These are phyloP conservation scores for Tylopilus subfusipes DNA, from an alignment of 768 basidiomycete genomes.

Conservation along the genomic window DNA sequence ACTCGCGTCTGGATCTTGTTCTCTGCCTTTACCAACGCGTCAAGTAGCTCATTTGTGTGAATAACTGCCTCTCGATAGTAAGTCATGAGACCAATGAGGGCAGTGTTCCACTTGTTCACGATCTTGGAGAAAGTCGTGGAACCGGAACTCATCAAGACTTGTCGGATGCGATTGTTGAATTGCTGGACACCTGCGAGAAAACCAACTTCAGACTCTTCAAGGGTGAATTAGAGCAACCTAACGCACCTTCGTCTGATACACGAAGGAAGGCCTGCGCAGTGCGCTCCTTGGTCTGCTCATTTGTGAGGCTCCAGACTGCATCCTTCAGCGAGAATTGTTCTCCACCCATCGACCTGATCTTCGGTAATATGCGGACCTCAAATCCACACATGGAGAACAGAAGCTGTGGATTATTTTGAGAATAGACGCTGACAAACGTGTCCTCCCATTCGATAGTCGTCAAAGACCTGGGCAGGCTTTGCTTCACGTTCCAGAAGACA, in stretches of 20 bases:
- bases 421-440: slow-evolving; percentile 95
- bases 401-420: slow-evolving; percentile 95
- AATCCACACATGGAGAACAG: slow-evolving; percentile 99
- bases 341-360: slow-evolving; percentile 91
- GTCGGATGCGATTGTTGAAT: slow-evolving; percentile 96
- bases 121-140: slow-evolving; percentile 99
- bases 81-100: slow-evolving; percentile 93
- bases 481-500: slow-evolving; percentile 99
- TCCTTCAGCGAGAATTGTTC: slow-evolving; percentile 97
- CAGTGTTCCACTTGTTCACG: slow-evolving; percentile 97
- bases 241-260: slow-evolving; percentile 86
- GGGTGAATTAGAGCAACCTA: not conserved
- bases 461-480: slow-evolving; percentile 88
- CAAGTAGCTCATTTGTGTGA: slow-evolving; percentile 94
- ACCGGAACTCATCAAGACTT: slow-evolving; percentile 97
- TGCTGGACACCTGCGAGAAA: slow-evolving; percentile 70
- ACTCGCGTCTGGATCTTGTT: slow-evolving; percentile 99
- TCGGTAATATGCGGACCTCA: slow-evolving; percentile 95
- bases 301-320: slow-evolving; percentile 94
- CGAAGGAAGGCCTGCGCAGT: slow-evolving; percentile 98
- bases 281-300: slow-evolving; percentile 95
- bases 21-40: slow-evolving; percentile 95
- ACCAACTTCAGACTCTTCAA: not conserved
- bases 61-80: slow-evolving; percentile 98
- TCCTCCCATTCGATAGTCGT: slow-evolving; percentile 99